Evolutionary conservation across 352 stramenopile genomes (phyloP), one percentile per base, ranked within the genome.

Genomic region (Blastocystis sp.): DNA sequence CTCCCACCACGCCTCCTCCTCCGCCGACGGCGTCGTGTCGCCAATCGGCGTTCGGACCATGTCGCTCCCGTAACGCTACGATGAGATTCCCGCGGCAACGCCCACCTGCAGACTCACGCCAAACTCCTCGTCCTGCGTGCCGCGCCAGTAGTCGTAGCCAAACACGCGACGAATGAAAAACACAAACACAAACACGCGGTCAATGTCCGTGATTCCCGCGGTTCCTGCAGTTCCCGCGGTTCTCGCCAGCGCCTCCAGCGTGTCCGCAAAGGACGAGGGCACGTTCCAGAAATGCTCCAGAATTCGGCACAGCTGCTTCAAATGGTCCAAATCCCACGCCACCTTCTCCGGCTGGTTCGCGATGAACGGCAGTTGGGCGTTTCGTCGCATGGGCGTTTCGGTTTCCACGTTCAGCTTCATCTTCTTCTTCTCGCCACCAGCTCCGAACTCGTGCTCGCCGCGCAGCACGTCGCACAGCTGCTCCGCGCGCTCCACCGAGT

Each of bases 141-240:
- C 10, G 10, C 61, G 23, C 74, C 74, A 84, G 34, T 84, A 84
- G 48, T 84, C 74, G 40, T 52, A 66, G 21, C 74, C 74, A 43
- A 84, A 84, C 9, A 84, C 74, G 19, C 56, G 74, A 28, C 74
- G 74, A 28, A 84, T 17, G 14, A 66, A 62, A 19, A 23, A 62
- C 53, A 48, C 52, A 0, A 84, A 1, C 9, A 84, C 10, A 23
- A 69, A 66, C 23, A 67, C 38, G 2, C 23, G 3, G 21, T 67
- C 74, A 0, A 67, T 40, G 10, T 66, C 74, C 21, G 52, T 59
- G 2, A 69, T 17, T 1, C 45, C 74, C 9, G 14, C 28, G 5
- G 48, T 17, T 17, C 5, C 14, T 34, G 28, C 74, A 0, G 45
- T 40, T 1, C 41, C 74, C 21, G 52, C 34, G 2, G 48, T 17